These are phyloP conservation scores for Nannochloropsis gaditana DNA, from an alignment of 108 stramenopile species.

Conservation along the genomic window DNA sequence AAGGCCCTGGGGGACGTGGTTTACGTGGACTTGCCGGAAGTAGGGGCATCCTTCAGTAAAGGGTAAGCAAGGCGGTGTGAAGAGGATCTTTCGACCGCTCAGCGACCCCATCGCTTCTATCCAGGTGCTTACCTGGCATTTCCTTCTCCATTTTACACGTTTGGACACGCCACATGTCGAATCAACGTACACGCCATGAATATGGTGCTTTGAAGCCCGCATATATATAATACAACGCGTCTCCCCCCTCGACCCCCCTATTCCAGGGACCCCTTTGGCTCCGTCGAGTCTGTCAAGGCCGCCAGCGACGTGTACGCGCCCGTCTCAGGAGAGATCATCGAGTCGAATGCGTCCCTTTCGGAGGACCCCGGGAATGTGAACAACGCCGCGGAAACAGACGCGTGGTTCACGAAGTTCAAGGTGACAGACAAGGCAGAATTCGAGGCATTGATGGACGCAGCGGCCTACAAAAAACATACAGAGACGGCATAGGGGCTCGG, in stretches of 20 bases:
- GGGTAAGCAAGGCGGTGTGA: conserved; percentile 53
- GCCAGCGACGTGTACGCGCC: conserved; percentile 81
- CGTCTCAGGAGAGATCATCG: conserved; percentile 29
- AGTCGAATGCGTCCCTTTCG: conserved; percentile 30
- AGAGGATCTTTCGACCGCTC: too few relatives aligned
- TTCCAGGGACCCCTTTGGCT: conserved; percentile 67
- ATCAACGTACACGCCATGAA: neutral
- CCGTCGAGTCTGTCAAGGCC: conserved; percentile 99
- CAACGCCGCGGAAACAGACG: conserved; percentile 34
- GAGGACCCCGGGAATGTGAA: conserved; percentile 35
- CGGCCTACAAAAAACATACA: conserved; percentile 22
- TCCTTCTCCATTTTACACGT: neutral
- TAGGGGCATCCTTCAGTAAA: conserved; percentile 78
- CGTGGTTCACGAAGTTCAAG: conserved; percentile 45
- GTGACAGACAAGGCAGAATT: conserved; percentile 21
- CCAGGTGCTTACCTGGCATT: neutral
- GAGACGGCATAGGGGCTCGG: neutral
- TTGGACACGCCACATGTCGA: neutral
- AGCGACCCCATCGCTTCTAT: neutral
- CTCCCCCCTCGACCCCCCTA: neutral
- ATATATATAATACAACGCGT: neutral
- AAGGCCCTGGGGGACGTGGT: conserved; percentile 94
- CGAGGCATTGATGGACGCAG: conserved; percentile 29
- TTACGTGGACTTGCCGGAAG: conserved; percentile 88
- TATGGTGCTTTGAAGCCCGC: neutral